Evolutionary conservation across 2,329 filamentous ascomycete genomes (phyloP), one percentile per base, ranked within the genome.

Genomic region (Herpomyces periplanetae): DNA sequence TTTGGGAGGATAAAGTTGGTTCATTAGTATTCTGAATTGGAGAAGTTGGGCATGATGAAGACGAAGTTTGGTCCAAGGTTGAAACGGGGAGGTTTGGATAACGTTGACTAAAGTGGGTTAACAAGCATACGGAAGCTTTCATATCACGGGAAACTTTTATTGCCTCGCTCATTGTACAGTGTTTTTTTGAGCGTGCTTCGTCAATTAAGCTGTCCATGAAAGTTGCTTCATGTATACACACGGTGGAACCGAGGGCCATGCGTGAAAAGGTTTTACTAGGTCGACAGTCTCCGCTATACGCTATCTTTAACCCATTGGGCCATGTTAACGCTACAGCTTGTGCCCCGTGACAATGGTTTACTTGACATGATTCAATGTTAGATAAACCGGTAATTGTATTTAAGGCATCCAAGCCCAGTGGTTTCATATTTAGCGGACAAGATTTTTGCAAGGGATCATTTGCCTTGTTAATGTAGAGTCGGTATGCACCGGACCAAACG

Each of bases 61-160:
- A n/a, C n/a, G n/a, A n/a, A n/a, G n/a, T n/a, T n/a, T n/a, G n/a
- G n/a, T n/a, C n/a, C n/a, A n/a, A n/a, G n/a, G n/a, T n/a, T n/a
- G n/a, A n/a, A n/a, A 47, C 41, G 2, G 51, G 57, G 13, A 55
- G 44, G 38, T 75, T 75, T 30, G 68, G 62, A 37, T 96, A 96
- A 4, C 80, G 51, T 42, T 96, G 80, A 21, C 61, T 73, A 39
- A 96, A 96, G 36, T 96, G 80, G 4, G 80, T 96, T 18, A 96
- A 47, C 21, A 96, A 41, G 8, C 80, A 59, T 8, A 65, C 49
- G 26, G 59, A 53, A 0, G 73, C 80, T 11, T 50, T 39, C 80
- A 96, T 96, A 17, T 45, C 40, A 6, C 50, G 47, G 2, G 62
- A 75, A 3, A 91, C 51, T 17, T 45, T 47, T 3, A 96, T 49